Conservation (phyloP, 192 early-diverging fungal species). For the Dispira parvispora region DNA sequence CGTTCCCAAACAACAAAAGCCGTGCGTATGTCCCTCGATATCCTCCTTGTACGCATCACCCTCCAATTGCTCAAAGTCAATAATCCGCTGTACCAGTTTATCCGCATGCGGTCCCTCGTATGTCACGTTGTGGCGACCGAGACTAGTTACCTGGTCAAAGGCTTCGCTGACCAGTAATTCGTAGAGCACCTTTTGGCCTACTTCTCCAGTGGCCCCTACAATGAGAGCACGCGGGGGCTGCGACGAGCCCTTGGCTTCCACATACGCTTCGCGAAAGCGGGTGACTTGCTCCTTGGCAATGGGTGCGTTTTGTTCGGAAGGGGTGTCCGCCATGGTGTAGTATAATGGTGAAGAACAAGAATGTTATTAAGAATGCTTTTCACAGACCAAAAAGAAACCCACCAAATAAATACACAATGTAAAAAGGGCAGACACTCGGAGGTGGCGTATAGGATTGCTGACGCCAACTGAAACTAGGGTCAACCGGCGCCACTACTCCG, state of each 20-base stretch:
- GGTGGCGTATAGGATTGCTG: too few species aligned
- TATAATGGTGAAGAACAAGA: too few species aligned
- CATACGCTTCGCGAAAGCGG: neutral
- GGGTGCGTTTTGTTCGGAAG: too few species aligned
- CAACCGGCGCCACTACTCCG: too few species aligned
- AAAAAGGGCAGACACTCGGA: too few species aligned
- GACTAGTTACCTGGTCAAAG: conserved; percentile 26
- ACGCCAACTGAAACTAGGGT: too few species aligned
- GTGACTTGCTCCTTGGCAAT: too few species aligned
- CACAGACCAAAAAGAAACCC: too few species aligned
- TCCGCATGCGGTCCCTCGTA: conserved; percentile 18
- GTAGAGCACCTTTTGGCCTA: conserved; percentile 26
- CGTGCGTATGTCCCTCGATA: conserved; percentile 29
- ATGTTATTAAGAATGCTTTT: too few species aligned
- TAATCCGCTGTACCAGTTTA: conserved; percentile 38
- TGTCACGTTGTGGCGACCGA: conserved; percentile 23
- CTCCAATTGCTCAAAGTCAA: conserved; percentile 60
- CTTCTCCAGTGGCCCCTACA: conserved; percentile 26
- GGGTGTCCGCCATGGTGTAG: too few species aligned
- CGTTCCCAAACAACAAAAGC: conserved; percentile 58
- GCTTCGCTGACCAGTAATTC: conserved; percentile 21
- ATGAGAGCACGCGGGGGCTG: conserved; percentile 15
- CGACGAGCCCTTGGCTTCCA: neutral
- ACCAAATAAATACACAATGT: too few species aligned
- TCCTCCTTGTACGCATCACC: conserved; percentile 12